These are phyloP conservation scores for Apiotrichum sp. DNA, from an alignment of 1,284 basidiomycete genomes.

Conservation along the genomic window DNA sequence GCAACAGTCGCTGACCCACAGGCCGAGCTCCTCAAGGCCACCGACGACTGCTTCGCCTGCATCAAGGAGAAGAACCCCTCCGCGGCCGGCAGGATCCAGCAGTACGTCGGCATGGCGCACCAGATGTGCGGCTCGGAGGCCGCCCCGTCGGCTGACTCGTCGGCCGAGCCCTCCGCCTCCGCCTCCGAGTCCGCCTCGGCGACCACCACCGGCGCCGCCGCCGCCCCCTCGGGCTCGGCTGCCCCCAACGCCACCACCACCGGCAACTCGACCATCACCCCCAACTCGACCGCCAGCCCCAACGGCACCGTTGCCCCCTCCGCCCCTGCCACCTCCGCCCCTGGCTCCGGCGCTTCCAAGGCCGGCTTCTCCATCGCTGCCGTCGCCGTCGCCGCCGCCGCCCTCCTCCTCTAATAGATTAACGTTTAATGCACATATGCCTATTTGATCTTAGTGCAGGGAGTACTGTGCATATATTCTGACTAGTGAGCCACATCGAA, in stretches of 20 bases:
- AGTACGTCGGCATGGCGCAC: conserved; percentile 9
- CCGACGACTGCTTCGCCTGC: conserved; percentile 10
- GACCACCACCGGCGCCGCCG: background rate
- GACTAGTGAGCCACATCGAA: no score
- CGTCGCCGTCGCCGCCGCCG: conserved; percentile 1
- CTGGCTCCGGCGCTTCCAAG: conserved; percentile 3
- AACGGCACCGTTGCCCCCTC: background rate
- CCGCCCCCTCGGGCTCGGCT: background rate
- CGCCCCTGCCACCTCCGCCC: background rate
- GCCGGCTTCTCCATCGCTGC: conserved; percentile 7
- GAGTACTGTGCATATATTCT: no score
- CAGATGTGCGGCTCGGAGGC: conserved; percentile 12
- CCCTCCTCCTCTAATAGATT: conserved; percentile 4
- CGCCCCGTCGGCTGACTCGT: background rate
- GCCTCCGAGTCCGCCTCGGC: background rate
- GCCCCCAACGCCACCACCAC: background rate
- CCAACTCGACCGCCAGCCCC: background rate
- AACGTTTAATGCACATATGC: no score
- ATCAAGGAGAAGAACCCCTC: conserved; percentile 13
- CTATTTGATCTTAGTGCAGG: no score
- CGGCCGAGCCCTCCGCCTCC: background rate
- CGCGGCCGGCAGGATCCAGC: background rate
- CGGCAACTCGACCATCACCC: background rate
- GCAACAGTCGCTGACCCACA: background rate
- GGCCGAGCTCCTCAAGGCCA: conserved; percentile 10